These are phyloP conservation scores for Cenchrus americanus DNA, from an alignment of 176 grass and related monocot species.

Conservation along the genomic window DNA sequence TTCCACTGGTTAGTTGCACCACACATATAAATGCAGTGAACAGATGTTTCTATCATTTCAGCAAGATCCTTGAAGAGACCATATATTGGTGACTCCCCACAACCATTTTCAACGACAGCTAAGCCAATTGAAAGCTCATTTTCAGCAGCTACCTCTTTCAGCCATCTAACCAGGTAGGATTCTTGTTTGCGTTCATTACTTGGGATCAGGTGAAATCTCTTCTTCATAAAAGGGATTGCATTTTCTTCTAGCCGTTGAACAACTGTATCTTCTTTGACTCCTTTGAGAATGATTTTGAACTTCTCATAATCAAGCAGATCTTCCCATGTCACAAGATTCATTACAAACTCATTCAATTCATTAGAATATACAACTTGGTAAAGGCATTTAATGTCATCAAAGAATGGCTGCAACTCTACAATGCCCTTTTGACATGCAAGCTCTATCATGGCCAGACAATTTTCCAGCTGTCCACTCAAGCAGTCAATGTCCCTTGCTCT, in stretches of 20 bases:
- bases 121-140: conserved; percentile 74
- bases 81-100: conserved; percentile 74
- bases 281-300: conserved; percentile 90
- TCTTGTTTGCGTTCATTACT: conserved; percentile 49
- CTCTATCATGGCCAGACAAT: conserved; percentile 78
- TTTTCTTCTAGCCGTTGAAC: conserved; percentile 72
- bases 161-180: conserved; percentile 80
- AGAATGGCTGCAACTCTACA: conserved; percentile 60
- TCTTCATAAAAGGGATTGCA: conserved; percentile 87
- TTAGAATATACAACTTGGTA: conserved; percentile 76
- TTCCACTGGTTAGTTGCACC: conserved; percentile 86
- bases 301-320: conserved; percentile 76
- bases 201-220: conserved; percentile 36
- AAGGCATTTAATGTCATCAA: conserved; percentile 85
- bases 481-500: conserved; percentile 94
- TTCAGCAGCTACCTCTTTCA: conserved; percentile 82
- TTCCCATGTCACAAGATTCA: conserved; percentile 82
- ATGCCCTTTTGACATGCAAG: conserved; percentile 83
- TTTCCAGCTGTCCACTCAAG: conserved; percentile 94
- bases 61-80: conserved; percentile 75
- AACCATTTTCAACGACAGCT: conserved; percentile 81
- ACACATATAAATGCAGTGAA: conserved; percentile 86
- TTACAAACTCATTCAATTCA: conserved; percentile 64
- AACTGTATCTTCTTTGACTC: conserved; percentile 75
- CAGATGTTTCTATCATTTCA: conserved; percentile 75